Percentiles rank a stretch among this genome's conserved stretches.
Conservation (phyloP, 768 basidiomycete species). For the Boletus subparvulus region DNA sequence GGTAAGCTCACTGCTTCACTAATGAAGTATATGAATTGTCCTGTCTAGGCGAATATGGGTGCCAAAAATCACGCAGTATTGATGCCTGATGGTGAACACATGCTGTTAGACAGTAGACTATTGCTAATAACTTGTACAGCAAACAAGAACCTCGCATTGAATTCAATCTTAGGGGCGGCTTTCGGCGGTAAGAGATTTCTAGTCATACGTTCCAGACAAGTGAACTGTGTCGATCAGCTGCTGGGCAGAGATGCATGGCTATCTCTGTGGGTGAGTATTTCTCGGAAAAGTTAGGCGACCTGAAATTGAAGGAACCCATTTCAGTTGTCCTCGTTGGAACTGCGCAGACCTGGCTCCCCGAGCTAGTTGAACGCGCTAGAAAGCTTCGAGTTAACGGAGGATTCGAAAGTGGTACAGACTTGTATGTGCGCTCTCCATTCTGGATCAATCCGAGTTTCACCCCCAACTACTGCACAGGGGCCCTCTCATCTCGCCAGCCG, state of each 20-base stretch:
- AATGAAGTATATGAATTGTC: not conserved
- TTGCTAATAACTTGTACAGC: conserved; percentile 43
- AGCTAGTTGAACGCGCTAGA: conserved; percentile 77
- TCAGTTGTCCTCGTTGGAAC: conserved; percentile 81
- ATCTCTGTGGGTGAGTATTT: conserved; percentile 73
- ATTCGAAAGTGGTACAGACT: conserved; percentile 82
- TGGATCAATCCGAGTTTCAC: not conserved
- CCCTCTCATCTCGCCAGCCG: conserved; percentile 77
- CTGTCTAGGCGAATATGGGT: conserved; percentile 70
- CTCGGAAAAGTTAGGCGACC: not conserved
- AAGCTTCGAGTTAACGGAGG: conserved; percentile 84
- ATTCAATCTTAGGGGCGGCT: conserved; percentile 90
- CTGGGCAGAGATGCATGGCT: conserved; percentile 98
- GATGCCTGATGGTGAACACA: conserved; percentile 82
- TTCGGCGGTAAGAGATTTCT: conserved; percentile 65
- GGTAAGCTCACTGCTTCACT: conserved; percentile 35
- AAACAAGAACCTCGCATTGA: conserved; percentile 88
- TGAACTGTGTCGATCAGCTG: conserved; percentile 52
- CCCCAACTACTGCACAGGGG: conserved; percentile 44
- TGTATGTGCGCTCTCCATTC: conserved; percentile 44
- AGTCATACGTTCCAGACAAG: conserved; percentile 20
- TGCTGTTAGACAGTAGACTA: not conserved
- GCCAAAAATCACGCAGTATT: conserved; percentile 95
- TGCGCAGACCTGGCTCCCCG: conserved; percentile 78
- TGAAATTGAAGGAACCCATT: not conserved